Percentiles rank a stretch among this genome's conserved stretches.
phyloP scores from a whole-genome alignment of 169 alveolate genomes.

The Plasmodium falciparum region DNA sequence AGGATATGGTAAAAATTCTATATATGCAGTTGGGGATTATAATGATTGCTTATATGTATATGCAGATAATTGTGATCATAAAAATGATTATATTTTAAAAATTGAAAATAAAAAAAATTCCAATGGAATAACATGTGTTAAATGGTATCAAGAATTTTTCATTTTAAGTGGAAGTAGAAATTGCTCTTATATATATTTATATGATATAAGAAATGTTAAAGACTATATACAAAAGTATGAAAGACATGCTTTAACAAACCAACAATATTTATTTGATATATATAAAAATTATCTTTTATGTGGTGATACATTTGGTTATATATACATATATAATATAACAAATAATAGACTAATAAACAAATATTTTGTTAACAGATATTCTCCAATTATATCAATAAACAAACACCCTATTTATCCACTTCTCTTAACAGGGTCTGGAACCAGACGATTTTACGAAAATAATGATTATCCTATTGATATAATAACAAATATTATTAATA shows the following conservation, averaged over 20 bases:
- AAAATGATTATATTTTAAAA: constrained; percentile 57
- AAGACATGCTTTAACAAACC: constrained; percentile 62
- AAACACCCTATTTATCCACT: constrained; percentile 41
- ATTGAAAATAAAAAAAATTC: constrained; percentile 27
- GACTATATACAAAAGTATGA: constrained; percentile 45
- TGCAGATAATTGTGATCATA: constrained; percentile 70
- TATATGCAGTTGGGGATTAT: constrained; percentile 68
- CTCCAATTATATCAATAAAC: constrained; percentile 41
- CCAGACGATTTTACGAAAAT: constrained; percentile 62
- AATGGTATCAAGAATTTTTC: constrained; percentile 50
- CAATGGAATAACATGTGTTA: constrained; percentile 52
- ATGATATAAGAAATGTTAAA: constrained; percentile 44
- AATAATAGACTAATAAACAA: constrained; percentile 22
- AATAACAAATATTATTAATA: constrained; percentile 17
- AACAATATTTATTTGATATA: constrained; percentile 56
- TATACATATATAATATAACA: constrained; percentile 25
- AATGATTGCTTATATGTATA: constrained; percentile 51
- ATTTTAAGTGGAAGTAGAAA: constrained; percentile 71
- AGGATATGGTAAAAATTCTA: constrained; percentile 43
- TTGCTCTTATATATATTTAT: constrained; percentile 24
- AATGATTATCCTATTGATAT: constrained; percentile 21
- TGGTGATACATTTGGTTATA: constrained; percentile 67
- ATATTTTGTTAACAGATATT: constrained; percentile 41
- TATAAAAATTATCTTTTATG: constrained; percentile 30
- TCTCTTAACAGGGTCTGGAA: constrained; percentile 64